Conservation (phyloP, 345 rosid genomes). For the Hibiscus trionum region DNA sequence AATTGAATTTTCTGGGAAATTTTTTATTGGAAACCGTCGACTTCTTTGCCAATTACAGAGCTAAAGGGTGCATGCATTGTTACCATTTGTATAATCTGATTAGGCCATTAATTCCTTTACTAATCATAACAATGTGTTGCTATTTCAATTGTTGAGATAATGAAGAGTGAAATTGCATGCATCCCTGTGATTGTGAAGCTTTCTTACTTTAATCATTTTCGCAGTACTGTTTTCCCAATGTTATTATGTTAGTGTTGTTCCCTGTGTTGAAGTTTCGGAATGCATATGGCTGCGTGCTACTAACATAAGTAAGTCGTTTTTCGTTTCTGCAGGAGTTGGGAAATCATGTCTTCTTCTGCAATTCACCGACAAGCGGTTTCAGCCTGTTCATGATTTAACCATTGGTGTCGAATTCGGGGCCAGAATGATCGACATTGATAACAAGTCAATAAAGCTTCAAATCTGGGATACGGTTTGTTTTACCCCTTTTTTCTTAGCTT, state of each 20-base stretch:
- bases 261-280: not conserved
- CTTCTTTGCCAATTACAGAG: not conserved
- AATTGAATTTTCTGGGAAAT: not conserved
- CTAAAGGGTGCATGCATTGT: not conserved
- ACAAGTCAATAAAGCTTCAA: conserved; percentile 56
- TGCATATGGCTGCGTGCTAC: not conserved
- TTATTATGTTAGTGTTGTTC: not conserved
- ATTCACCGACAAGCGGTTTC: conserved; percentile 68
- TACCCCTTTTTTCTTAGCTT: not conserved
- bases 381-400: conserved; percentile 72
- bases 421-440: conserved; percentile 54
- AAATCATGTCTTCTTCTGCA: conserved; percentile 35
- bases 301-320: not conserved
- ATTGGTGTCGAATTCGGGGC: conserved; percentile 73
- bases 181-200: too few relatives aligned
- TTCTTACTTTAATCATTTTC: not conserved
- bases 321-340: not conserved
- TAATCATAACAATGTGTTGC: not conserved
- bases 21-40: not conserved
- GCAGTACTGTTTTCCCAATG: not conserved
- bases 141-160: not conserved
- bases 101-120: not conserved
- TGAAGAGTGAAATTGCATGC: not conserved
- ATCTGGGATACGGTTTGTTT: conserved; percentile 59
- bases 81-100: not conserved